phyloP scores from a whole-genome alignment of 495 filamentous ascomycete species.

The Pseudoneurospora amorphoporcata region DNA sequence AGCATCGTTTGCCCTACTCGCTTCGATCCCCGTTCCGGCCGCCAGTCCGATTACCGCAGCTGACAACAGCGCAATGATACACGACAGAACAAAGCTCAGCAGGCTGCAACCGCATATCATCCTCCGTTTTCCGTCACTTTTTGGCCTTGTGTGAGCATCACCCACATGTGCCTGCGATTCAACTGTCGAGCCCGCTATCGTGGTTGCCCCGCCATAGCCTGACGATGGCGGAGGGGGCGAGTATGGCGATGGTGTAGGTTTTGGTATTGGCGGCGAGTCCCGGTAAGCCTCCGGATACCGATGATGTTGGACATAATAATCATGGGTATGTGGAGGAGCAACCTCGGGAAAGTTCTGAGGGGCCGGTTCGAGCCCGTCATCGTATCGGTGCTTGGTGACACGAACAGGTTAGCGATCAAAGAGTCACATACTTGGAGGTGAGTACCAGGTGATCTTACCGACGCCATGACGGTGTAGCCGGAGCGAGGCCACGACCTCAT shows the following conservation, averaged over 20 bases:
- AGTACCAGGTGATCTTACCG: not conserved
- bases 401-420: not conserved
- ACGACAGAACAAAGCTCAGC: constrained; percentile 31
- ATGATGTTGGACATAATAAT: constrained; percentile 1
- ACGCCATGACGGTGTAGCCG: not conserved
- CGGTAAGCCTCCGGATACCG: not conserved
- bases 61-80: constrained; percentile 29
- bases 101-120: constrained; percentile 26
- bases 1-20: constrained; percentile 29
- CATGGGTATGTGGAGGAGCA: constrained; percentile 5
- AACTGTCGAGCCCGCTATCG: not conserved
- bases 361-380: constrained; percentile 31
- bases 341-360: constrained; percentile 30
- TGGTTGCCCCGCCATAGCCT: constrained; percentile 3
- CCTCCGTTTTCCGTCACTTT: not conserved
- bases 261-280: not conserved
- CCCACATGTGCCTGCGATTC: not conserved
- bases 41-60: constrained; percentile 34
- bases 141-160: not conserved
- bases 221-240: not conserved
- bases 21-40: constrained; percentile 31
- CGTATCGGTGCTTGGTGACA: constrained; percentile 13
- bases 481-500: not conserved
- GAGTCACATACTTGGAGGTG: not conserved
- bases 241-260: not conserved